These are phyloP conservation scores for Teratosphaeria destructans DNA, from an alignment of 2,329 filamentous ascomycete genomes.

Conservation along the genomic window DNA sequence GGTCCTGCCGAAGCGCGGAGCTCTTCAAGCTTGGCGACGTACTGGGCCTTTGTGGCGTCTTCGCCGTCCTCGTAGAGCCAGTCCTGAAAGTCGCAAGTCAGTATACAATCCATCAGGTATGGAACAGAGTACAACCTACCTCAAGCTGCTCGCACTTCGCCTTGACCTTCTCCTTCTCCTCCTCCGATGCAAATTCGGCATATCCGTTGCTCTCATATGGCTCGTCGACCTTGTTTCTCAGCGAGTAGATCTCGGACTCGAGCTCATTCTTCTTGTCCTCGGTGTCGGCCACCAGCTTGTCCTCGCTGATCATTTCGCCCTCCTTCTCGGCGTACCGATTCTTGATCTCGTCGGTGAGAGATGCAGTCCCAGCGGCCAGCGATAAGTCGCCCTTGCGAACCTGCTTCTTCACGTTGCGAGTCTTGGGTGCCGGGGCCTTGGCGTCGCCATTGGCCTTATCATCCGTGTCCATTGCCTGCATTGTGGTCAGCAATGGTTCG, in stretches of 20 bases:
- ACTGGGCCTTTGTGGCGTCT: slow-evolving; percentile 85
- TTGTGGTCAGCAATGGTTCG: slow-evolving; percentile 21
- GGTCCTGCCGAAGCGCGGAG: slow-evolving; percentile 84
- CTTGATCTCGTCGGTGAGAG: slow-evolving; percentile 61
- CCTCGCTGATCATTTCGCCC: slow-evolving; percentile 86
- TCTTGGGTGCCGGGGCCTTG: slow-evolving; percentile 54
- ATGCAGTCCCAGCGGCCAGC: slow-evolving; percentile 70
- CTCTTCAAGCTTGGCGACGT: slow-evolving; percentile 91
- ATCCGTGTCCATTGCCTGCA: slow-evolving; percentile 78
- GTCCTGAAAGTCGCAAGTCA: slow-evolving; percentile 50
- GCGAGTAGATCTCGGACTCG: slow-evolving; percentile 93
- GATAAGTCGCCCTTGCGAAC: slow-evolving; percentile 93
- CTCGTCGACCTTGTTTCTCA: slow-evolving; percentile 90
- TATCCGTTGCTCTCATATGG: slow-evolving; percentile 47
- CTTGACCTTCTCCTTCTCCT: slow-evolving; percentile 81
- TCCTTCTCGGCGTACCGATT: slow-evolving; percentile 68
- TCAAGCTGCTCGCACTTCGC: slow-evolving; percentile 74
- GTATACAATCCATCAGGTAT: neutral
- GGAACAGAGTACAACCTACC: slow-evolving; percentile 46
- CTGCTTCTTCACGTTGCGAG: slow-evolving; percentile 98
- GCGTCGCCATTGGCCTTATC: slow-evolving; percentile 50
- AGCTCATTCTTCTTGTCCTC: slow-evolving; percentile 99
- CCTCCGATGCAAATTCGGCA: slow-evolving; percentile 75
- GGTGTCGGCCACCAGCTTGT: slow-evolving; percentile 95
- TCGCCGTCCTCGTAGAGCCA: slow-evolving; percentile 98